Conservation (phyloP, 2,329 filamentous ascomycete genomes). For the Ophiognomonia clavigignenti-juglandacearum region DNA sequence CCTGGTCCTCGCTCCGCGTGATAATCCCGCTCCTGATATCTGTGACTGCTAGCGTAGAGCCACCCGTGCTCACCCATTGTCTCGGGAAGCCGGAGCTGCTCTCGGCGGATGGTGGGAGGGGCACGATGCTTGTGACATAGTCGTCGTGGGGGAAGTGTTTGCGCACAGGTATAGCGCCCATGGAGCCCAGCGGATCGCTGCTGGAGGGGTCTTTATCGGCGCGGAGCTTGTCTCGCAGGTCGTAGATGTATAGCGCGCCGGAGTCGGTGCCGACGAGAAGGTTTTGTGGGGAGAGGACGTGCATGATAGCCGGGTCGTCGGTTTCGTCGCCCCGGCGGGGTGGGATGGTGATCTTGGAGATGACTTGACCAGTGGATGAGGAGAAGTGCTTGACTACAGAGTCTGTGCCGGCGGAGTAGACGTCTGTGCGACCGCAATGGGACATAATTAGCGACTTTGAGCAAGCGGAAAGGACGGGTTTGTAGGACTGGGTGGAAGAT, state of each 20-base stretch:
- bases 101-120: constrained; percentile 71
- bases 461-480: background rate
- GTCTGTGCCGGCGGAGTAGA: constrained; percentile 59
- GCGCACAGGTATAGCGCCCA: constrained; percentile 63
- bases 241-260: constrained; percentile 81
- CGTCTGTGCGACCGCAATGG: background rate
- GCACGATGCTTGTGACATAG: constrained; percentile 83
- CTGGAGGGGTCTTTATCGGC: constrained; percentile 11
- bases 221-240: constrained; percentile 57
- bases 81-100: constrained; percentile 88
- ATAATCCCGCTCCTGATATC: constrained; percentile 84
- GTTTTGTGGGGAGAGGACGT: constrained; percentile 80
- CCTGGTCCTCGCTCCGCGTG: constrained; percentile 88
- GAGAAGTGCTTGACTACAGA: constrained; percentile 51
- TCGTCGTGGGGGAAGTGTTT: constrained; percentile 86
- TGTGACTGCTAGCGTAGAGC: constrained; percentile 83
- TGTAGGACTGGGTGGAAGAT: background rate
- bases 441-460: background rate
- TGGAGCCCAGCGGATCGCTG: constrained; percentile 29
- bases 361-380: constrained; percentile 58
- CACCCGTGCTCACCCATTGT: constrained; percentile 92
- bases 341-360: constrained; percentile 78
- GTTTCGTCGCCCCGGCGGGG: constrained; percentile 39
- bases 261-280: constrained; percentile 89
- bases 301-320: constrained; percentile 76